Evolutionary conservation across 1,284 basidiomycete genomes (phyloP).

Genomic region (Schizopora paradoxa): DNA sequence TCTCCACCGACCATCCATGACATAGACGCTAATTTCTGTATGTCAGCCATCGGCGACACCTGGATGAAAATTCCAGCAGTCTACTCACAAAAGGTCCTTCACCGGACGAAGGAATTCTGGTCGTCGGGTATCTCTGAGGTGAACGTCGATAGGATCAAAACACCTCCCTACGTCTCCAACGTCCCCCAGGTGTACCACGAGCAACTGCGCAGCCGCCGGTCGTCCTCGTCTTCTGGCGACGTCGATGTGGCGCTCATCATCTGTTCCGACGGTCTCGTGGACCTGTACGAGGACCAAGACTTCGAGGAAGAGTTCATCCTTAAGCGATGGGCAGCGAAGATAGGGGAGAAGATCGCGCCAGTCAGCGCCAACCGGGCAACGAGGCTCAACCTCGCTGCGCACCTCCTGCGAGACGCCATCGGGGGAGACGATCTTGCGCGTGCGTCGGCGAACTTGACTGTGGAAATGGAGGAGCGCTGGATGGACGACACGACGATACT

Average conservation of each 20-base stretch:
- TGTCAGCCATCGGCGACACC: conserved; percentile 59
- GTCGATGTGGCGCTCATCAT: conserved; percentile 36
- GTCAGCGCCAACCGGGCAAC: conserved; percentile 10
- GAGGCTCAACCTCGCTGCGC: conserved; percentile 41
- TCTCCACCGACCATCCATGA: background rate
- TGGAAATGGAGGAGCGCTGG: conserved; percentile 60
- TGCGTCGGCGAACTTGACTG: conserved; percentile 53
- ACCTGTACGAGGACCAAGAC: conserved; percentile 41
- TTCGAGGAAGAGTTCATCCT: conserved; percentile 23
- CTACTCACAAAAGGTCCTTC: conserved; percentile 51
- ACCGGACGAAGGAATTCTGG: conserved; percentile 43
- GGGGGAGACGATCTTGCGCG: conserved; percentile 47
- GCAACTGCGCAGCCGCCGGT: conserved; percentile 15
- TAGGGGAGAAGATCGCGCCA: conserved; percentile 11
- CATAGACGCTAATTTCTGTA: conserved; percentile 8
- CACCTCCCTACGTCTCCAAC: conserved; percentile 56
- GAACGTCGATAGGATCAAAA: conserved; percentile 43
- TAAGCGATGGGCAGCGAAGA: conserved; percentile 15
- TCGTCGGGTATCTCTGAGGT: conserved; percentile 31
- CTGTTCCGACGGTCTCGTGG: conserved; percentile 54
- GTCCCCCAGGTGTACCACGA: conserved; percentile 40
- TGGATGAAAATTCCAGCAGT: conserved; percentile 55
- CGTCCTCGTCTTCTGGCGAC: conserved; percentile 12
- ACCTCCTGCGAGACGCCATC: conserved; percentile 49
- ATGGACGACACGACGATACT: conserved; percentile 68